Evolutionary conservation across 257 asterid species (phyloP), one percentile per base, ranked within the genome.

Genomic region (Gardenia jasminoides): DNA sequence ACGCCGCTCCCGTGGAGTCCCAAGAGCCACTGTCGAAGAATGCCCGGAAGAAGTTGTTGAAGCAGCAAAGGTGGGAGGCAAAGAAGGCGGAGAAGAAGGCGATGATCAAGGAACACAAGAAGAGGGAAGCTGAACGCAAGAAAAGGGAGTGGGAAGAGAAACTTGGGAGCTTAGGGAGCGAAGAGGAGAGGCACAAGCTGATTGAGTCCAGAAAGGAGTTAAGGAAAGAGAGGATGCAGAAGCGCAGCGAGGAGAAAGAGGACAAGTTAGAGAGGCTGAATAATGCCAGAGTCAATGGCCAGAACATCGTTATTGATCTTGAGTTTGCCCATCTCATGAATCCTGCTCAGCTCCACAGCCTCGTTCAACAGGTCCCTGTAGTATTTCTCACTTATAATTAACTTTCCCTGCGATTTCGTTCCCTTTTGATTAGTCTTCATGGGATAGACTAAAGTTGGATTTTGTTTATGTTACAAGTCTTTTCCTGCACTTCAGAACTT

Each of bases 61-160:
- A 91, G 93, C 97, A 93, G 77, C 93, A 92, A 82, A 70, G 89
- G 6, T 93, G 78, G 86, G 93, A 90, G 85, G 93, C 90, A 70
- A 95, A 88, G 90, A 95, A 95, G 82, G 96, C 90, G 36, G 94
- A 88, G 90, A 93, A 92, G 83, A 95, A 93, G 84, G 96, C 97
- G 24, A 81, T 74, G 73, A 33, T 67, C 79, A 93, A 93, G 88
- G 96, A 89, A 79, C 89, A 88, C 67, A 95, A 92, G 85, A 87
- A 84, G 88, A 85, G 78, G 72, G 97, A 89, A 83, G 93, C 82
- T 30, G 98, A 95, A 85, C 90, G 97, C 76, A 91, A 92, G 90
- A 84, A 92, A 52, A 91, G 76, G 79, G 98, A 93, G 76, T 95
- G 99, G 99, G 84, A 84, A 48, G 96, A 89, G 82, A 95, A 80